Base-by-base conservation (phyloP, 164 flowering plant genomes). In the Litsea cubeba region DNA sequence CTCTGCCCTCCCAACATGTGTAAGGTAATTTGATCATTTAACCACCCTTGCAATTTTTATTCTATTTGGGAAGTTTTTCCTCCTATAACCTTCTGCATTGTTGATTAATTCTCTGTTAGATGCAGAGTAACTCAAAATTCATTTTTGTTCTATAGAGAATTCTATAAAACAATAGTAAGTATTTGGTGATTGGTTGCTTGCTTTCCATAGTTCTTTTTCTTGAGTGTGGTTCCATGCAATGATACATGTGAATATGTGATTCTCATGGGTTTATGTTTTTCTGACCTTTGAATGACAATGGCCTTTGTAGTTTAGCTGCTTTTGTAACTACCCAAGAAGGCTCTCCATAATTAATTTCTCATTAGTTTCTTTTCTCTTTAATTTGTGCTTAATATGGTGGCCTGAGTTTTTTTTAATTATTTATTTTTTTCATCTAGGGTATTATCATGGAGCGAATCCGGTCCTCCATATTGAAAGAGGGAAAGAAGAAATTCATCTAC, bases 1-100 rank as follows among this genome's bases (percentile, higher is more conserved):
- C 81, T 76, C 70, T 93, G 97, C 86, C 97, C 98, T 76, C 91
- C 95, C 11, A 93, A 93, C 83, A 85, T 91, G 97, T 93, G 95
- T 90, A 93, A 93, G 95, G 97, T 91, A 87, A 14, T 54, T 54
- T 54, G 20, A 54, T 17, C 20, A 15, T 54, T 18, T 18, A 18
- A 54, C 60, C 3, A 18, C 18, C 20, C 12, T 10, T 54, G 22
- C 20, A 18, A 54, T 54, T 3, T 54, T 5, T 54, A 54, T 54
- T 54, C 20, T 5, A 14, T 14, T 54, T 54, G 17, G 20, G 60
- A 54, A 18, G n/a, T 54, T 18, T 0, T 35, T 35, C 46, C 46
- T 5, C 6, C 46, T 35, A 35, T 35, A 35, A 35, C 46, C 46
- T 6, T 35, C 46, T 35, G 46, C 46, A 35, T 35, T 35, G 46